These are phyloP conservation scores for Penicillium maclennaniae DNA, from an alignment of 495 filamentous ascomycete genomes.

Conservation along the genomic window DNA sequence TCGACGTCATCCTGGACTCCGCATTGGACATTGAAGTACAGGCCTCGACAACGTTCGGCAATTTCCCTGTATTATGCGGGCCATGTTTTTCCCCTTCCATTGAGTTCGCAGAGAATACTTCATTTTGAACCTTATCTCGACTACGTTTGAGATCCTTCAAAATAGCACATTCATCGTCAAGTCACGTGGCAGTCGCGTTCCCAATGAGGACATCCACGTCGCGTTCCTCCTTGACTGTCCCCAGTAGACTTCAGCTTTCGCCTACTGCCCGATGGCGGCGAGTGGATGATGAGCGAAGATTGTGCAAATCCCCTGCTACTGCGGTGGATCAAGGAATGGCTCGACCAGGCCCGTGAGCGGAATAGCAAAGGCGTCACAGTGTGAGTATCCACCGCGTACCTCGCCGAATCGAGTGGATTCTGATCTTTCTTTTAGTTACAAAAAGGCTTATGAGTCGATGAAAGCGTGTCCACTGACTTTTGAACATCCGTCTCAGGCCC, in stretches of 20 bases:
- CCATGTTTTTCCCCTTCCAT: not conserved
- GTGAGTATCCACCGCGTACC: constrained; percentile 26
- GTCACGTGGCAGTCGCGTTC: constrained; percentile 10
- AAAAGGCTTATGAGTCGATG: constrained; percentile 76
- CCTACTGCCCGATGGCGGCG: constrained; percentile 4
- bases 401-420: constrained; percentile 1
- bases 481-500: constrained; percentile 69
- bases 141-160: not conserved
- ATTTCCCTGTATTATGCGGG: too few relatives aligned
- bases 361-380: constrained; percentile 67
- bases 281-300: constrained; percentile 34
- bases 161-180: constrained; percentile 9
- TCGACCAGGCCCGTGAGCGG: constrained; percentile 65
- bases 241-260: not conserved
- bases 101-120: not conserved
- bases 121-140: not conserved
- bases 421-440: constrained; percentile 50
- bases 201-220: constrained; percentile 21
- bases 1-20: constrained; percentile 15
- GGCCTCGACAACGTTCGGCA: too few relatives aligned
- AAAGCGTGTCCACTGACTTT: constrained; percentile 73
- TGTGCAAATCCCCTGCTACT: constrained; percentile 75
- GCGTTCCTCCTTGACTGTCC: constrained; percentile 10
- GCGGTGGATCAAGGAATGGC: constrained; percentile 76
- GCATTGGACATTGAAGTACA: too few relatives aligned